phyloP scores from a whole-genome alignment of 2,329 filamentous ascomycete species.

The Fusarium sacchari region DNA sequence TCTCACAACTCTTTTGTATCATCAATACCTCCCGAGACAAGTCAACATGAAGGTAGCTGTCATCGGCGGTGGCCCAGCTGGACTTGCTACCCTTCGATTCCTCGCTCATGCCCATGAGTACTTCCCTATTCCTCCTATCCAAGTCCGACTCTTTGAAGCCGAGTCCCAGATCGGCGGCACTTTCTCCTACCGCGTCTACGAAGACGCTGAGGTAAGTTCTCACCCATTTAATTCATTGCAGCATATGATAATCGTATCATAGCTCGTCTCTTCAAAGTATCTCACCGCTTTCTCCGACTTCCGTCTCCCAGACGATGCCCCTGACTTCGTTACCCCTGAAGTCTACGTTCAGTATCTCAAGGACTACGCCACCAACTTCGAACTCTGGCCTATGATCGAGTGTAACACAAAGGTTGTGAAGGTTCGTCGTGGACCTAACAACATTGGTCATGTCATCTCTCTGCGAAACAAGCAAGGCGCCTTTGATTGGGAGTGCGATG shows the following conservation, averaged over 20 bases:
- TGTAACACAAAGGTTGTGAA: conserved; percentile 46
- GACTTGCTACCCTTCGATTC: conserved; percentile 54
- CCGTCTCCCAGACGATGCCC: conserved; percentile 52
- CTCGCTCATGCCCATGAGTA: conserved; percentile 52
- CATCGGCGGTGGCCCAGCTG: conserved; percentile 56
- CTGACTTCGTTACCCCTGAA: conserved; percentile 56
- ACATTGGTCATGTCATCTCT: conserved; percentile 23
- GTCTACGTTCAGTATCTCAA: conserved; percentile 57
- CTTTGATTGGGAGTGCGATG: conserved; percentile 53
- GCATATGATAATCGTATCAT: neutral
- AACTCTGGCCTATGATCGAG: conserved; percentile 51
- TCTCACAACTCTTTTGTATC: neutral
- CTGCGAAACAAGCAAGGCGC: conserved; percentile 1
- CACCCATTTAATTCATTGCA: fast-evolving
- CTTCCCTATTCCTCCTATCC: conserved; percentile 51
- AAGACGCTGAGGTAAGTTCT: conserved; percentile 55
- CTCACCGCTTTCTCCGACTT: conserved; percentile 63
- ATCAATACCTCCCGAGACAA: neutral
- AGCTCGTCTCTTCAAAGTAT: conserved; percentile 61
- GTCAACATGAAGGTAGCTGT: conserved; percentile 52
- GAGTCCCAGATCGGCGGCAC: conserved; percentile 57
- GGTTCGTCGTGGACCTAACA: conserved; percentile 34
- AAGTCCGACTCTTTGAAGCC: conserved; percentile 57
- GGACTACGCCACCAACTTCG: conserved; percentile 52
- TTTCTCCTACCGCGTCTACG: conserved; percentile 58